Evolutionary conservation across 805 yeast species (phyloP).

Genomic region (Ogataea siamensis): DNA sequence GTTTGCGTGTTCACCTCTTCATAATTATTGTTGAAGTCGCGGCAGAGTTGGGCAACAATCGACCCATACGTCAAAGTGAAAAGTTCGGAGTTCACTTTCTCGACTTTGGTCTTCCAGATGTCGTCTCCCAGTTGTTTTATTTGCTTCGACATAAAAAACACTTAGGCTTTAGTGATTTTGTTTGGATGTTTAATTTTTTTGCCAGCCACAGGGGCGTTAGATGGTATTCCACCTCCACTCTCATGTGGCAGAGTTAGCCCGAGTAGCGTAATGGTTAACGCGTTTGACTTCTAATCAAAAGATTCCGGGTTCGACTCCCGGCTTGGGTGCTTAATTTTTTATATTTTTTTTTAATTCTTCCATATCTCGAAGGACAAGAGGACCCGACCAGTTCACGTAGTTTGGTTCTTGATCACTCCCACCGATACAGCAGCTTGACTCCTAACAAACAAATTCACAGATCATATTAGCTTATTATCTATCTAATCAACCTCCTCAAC

Average conservation of each 20-base stretch:
- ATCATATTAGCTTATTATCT: conserved; percentile 8
- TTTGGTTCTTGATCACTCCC: neutral
- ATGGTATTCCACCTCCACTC: too few relatives aligned
- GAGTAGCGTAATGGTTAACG: conserved; percentile 57
- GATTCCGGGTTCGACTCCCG: conserved; percentile 65
- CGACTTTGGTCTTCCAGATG: conserved; percentile 84
- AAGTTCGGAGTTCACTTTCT: conserved; percentile 87
- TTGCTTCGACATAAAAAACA: conserved; percentile 36
- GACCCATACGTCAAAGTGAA: conserved; percentile 96
- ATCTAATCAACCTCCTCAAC: conserved; percentile 77
- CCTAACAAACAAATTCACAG: neutral
- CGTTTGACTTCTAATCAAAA: conserved; percentile 66
- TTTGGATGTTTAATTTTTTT: too few relatives aligned
- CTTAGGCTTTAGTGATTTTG: too few relatives aligned
- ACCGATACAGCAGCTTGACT: neutral
- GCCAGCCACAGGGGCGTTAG: too few relatives aligned
- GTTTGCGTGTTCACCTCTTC: conserved; percentile 76
- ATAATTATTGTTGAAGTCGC: conserved; percentile 76
- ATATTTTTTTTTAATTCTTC: neutral
- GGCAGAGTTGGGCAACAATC: conserved; percentile 85
- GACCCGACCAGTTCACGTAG: too few relatives aligned
- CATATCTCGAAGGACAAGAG: too few relatives aligned
- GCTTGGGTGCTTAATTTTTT: conserved; percentile 32
- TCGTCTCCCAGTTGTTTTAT: conserved; percentile 70
- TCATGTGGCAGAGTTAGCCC: conserved; percentile 9